Percentiles rank a stretch among this genome's conserved stretches.
Conservation (phyloP, 2,329 filamentous ascomycete genomes). For the Beauveria caledonica region DNA sequence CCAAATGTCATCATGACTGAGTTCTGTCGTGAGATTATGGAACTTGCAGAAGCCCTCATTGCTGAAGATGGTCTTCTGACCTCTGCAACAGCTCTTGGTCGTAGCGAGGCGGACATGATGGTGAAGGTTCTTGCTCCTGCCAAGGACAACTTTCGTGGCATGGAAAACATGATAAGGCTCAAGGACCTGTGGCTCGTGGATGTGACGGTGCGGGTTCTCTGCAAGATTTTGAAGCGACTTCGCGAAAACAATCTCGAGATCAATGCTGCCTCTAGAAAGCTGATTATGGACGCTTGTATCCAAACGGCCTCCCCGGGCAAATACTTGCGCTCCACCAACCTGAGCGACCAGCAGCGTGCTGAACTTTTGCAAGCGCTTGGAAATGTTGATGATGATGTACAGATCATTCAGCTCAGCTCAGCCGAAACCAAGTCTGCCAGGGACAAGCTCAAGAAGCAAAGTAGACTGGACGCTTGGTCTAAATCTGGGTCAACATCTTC, state of each 20-base stretch:
- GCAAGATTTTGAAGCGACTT: slow-evolving; percentile 77
- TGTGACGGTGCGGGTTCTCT: slow-evolving; percentile 73
- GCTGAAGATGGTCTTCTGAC: slow-evolving; percentile 78
- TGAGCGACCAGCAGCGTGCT: slow-evolving; percentile 75
- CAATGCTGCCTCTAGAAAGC: slow-evolving; percentile 47
- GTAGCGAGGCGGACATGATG: slow-evolving; percentile 32
- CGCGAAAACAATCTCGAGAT: slow-evolving; percentile 68
- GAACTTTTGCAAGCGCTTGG: slow-evolving; percentile 61
- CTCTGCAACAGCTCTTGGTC: slow-evolving; percentile 42
- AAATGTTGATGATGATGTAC: slow-evolving; percentile 48
- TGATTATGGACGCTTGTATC: slow-evolving; percentile 60
- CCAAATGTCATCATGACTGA: slow-evolving; percentile 77
- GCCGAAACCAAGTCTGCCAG: slow-evolving; percentile 22
- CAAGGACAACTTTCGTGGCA: slow-evolving; percentile 49
- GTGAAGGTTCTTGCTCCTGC: slow-evolving; percentile 30
- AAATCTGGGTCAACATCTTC: slow-evolving; percentile 34
- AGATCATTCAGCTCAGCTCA: slow-evolving; percentile 36
- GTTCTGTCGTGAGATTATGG: slow-evolving; percentile 91
- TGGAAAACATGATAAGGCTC: slow-evolving; percentile 83
- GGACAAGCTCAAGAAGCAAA: slow-evolving; percentile 45
- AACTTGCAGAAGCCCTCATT: slow-evolving; percentile 79
- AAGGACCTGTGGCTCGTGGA: slow-evolving; percentile 79
- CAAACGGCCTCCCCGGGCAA: slow-evolving; percentile 43
- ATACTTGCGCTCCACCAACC: slow-evolving; percentile 63
- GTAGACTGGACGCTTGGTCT: slow-evolving; percentile 54